Percentiles rank a stretch among this genome's conserved stretches.
Conservation (phyloP, 495 filamentous ascomycete genomes). For the Cercophora sp. region DNA sequence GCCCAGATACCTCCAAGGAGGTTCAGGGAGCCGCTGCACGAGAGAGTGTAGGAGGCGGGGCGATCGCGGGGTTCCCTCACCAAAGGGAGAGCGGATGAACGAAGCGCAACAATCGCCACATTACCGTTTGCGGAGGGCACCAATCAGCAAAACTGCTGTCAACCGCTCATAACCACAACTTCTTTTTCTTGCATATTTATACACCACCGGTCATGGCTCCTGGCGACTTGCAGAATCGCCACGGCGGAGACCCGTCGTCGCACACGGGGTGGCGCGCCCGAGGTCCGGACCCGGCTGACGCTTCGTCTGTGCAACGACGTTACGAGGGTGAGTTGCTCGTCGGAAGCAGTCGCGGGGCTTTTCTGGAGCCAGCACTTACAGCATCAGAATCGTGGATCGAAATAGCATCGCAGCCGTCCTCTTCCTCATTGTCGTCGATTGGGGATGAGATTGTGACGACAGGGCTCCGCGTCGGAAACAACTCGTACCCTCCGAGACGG, state of each 20-base stretch:
- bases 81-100: neutral
- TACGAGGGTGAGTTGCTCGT: constrained; percentile 37
- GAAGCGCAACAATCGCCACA: neutral
- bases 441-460: constrained; percentile 86
- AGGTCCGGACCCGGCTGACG: constrained; percentile 9
- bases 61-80: no score
- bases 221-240: constrained; percentile 16
- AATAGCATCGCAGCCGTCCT: constrained; percentile 84
- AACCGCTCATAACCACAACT: neutral
- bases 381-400: constrained; percentile 93
- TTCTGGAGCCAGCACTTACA: constrained; percentile 29
- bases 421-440: constrained; percentile 83
- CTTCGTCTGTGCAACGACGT: constrained; percentile 23
- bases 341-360: neutral
- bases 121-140: neutral
- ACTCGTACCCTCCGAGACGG: constrained; percentile 49
- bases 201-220: constrained; percentile 26
- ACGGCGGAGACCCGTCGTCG: constrained; percentile 5
- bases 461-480: constrained; percentile 67
- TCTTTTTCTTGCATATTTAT: neutral
- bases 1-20: no score
- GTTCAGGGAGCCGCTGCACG: no score
- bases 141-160: neutral
- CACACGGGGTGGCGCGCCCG: constrained; percentile 8
- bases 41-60: no score